Evolutionary conservation across 2,329 filamentous ascomycete species (phyloP), one percentile per base, ranked within the genome.

Genomic region (Scopulariopsis brevicaulis): DNA sequence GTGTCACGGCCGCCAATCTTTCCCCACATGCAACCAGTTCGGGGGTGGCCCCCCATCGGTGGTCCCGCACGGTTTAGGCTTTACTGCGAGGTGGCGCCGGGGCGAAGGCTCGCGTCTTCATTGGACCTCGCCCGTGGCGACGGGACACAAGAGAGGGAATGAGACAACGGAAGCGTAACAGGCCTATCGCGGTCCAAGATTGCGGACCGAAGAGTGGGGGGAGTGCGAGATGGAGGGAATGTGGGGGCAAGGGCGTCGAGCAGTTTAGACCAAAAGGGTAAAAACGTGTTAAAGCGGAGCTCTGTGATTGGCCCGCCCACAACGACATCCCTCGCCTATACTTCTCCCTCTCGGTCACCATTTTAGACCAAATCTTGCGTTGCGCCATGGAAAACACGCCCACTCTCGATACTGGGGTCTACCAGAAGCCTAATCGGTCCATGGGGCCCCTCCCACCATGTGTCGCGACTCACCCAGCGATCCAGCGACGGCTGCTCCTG

Each of bases 271-370:
- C 54, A 56, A 56, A 56, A 50, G 34, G 40, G 54, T 20, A 56
- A 56, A 22, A 56, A 56, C 54, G 54, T 56, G 54, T 11, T 34
- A 11, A 40, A 25, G 32, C 50, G 46, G 25, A 34, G 28, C 24
- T 15, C 32, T 22, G 22, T 51, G 15, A 56, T 56, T 56, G 54
- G 54, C 34, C 54, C 18, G 15, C 22, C 18, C 11, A 25, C 40
- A 50, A 28, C 24, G 8, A 28, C 54, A 18, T 20, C 15, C 8
- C 40, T 48, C 32, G n/a, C 25, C 54, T 34, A 50, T 20, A 43
- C 4, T 34, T 43, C 43, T 51, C 18, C 25, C 40, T 35, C 54
- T 56, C 54, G 54, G 54, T 56, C 43, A 56, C 54, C 54, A 50
- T 56, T 56, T 56, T 37, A 20, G 54, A 50, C n/a, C 54, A 56